Evolutionary conservation across 768 basidiomycete genomes (phyloP), one percentile per base, ranked within the genome.

Genomic region (Suillus occidentalis): DNA sequence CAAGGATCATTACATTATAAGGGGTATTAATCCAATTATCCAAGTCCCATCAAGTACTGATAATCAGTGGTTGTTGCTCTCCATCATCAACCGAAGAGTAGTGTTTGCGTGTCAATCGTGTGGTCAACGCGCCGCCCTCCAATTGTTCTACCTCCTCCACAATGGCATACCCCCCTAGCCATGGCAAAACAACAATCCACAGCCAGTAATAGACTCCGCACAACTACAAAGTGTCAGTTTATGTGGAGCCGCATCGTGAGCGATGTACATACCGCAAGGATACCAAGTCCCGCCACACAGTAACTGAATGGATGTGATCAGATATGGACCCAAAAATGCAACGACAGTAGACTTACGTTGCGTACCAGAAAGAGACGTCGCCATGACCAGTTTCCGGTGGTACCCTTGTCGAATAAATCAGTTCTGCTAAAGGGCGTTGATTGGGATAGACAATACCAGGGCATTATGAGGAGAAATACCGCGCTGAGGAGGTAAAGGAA

Each of bases 121-220:
- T 69, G 56, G 76, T 79, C 58, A 71, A 69, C 20, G 75, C 77
- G 22, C 79, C 75, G 25, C 78, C 78, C 20, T 80, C 65, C 20
- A 75, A 70, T 36, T 71, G 72, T 67, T 85, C 82, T 31, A 86
- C 74, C 69, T 86, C 81, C 62, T 82, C 80, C 1, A 81, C 77
- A 8, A 84, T 75, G 58, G 81, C 78, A 65, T 85, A 85, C 0
- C 79, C 79, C 10, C 83, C 79, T 6, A 77, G 60, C 58, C 70
- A 77, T 22, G 84, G 83, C 4, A 85, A 74, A 2, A 81, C 40
- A 10, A 81, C 69, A 31, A 82, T 80, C 83, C 83, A 84, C 22
- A 83, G 31, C 43, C 69, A 72, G 60, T 74, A 75, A 63, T 77
- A 73, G 34, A 72, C 39, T n/a, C 63, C 70, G 37, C 71, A 72